Evolutionary conservation across 75 land plant species (phyloP), one percentile per base, ranked within the genome.

Genomic region (Selaginella tamariscina): DNA sequence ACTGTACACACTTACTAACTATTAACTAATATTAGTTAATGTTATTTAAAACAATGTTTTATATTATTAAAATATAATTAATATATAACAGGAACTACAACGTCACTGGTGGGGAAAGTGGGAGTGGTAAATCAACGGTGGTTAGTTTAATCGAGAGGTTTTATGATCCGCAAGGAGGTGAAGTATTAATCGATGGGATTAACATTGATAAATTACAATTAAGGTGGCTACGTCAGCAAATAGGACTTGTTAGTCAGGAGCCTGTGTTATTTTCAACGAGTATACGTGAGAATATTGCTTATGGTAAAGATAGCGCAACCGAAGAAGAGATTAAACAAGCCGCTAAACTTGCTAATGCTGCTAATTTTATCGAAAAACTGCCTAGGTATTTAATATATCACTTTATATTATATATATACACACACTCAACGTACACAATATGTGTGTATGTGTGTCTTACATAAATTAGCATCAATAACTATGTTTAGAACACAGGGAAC

Each of bases 301-400:
- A 83, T 66, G 88, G 83, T 20, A 80, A 56, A 60, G 66, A 24
- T 1, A 1, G 30, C 21, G 64, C 2, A 1, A 2, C 68, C 1
- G 30, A 1, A 1, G 21, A 31, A 39, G 68, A 66, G 33, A 30
- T 2, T 18, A 8, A 21, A 1, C 68, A 24, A 2, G 39, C 39
- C 13, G 78, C 84, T 67, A 85, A 80, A 56, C 84, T 90, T 33
- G 99, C 99, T 0, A 94, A 89, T 79, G 96, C 88, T 62, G 69
- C 86, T n/a, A 90, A 79, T 15, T 94, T 94, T 79, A 95, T 95
- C 55, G 82, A 82, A 65, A 88, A 84, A 55, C 56, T 90, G 78
- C 96, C 96, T 24, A 90, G 86, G 97, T 91, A 59, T 59, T 59
- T 23, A 59, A 21, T 20, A 11, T 21, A 24, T 63, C 60, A 26